Base-by-base conservation (phyloP, 805 yeast species). In the Monosporozyma siamensis region DNA sequence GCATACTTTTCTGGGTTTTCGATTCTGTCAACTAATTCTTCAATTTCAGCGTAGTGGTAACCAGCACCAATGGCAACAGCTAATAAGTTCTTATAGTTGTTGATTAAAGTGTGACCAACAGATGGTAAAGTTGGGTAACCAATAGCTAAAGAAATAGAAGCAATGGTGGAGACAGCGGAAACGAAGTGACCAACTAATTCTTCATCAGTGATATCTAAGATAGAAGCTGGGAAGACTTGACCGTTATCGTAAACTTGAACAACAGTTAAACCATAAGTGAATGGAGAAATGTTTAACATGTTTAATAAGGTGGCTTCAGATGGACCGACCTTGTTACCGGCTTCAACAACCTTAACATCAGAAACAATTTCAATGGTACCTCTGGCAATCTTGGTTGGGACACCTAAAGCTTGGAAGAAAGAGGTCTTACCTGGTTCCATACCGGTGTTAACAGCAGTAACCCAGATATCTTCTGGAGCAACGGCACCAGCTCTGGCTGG, bases 361-460 rank as follows among this genome's bases (percentile, higher is more conserved):
- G 83, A 73, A 71, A 87, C 88, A 74, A 92, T 92, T 78, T 92
- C 99, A 82, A 92, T 92, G 76, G 96, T 88, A 92, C 99, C 99
- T 85, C 99, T 89, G 74, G 95, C 92, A 88, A 92, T 92, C 94
- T 92, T 92, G 86, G 99, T 92, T 81, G 98, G 98, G 66, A 92
- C 96, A 86, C 97, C 97, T 66, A 92, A 82, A 69, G 99, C 98
- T 82, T 92, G 99, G 97, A 92, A 92, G 95, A 92, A 92, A 69
- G 98, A 92, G 67, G 99, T 92, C 87, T 92, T 92, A 83, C 97
- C 97, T 74, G 99, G 99, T 78, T 92, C 98, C 95, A 92, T 89
- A 84, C 97, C 97, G 63, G 99, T 92, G 95, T 92, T 92, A 74
- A 95, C 94, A 64, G 97, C 97, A 69, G 95, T 95, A 60, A 92